A percentile compares a stretch with the other conserved stretches of the same genome.
Evolutionary conservation across 139 green algal genomes (phyloP).

Genomic region (Chlamydomonas sp.): DNA sequence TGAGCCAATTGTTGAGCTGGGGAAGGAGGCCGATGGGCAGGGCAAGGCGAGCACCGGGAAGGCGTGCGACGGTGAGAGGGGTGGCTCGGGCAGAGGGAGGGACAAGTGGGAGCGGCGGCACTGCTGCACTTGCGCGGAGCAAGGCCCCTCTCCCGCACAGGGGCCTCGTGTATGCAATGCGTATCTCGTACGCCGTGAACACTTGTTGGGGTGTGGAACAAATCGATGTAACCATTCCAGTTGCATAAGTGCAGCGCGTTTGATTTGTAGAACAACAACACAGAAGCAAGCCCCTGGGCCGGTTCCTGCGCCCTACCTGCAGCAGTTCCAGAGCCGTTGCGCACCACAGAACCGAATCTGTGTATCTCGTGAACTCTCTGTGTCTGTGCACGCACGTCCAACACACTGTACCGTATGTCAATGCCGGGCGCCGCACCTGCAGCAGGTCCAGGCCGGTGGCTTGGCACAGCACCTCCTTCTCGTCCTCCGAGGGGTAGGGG

Average conservation of each 20-base stretch:
- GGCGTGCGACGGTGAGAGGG: neutral
- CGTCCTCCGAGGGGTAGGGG: constrained; percentile 59
- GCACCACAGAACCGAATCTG: neutral
- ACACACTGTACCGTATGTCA: neutral
- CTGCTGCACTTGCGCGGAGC: neutral
- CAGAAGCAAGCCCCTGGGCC: too few species aligned
- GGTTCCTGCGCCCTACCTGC: too few species aligned
- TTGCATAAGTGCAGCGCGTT: too few species aligned
- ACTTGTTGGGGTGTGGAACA: too few species aligned
- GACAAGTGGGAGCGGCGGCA: too few species aligned
- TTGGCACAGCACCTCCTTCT: constrained; percentile 51
- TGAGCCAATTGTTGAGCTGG: constrained; percentile 72
- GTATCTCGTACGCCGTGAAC: too few species aligned
- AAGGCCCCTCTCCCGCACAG: neutral
- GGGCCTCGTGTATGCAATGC: too few species aligned
- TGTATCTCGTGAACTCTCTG: neutral
- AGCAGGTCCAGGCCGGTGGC: constrained; percentile 50
- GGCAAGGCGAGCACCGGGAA: neutral
- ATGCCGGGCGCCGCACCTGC: constrained; percentile 8
- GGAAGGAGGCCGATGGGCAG: neutral
- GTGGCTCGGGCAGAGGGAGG: too few species aligned
- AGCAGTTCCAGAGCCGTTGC: too few species aligned
- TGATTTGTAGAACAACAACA: too few species aligned
- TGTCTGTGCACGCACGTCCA: neutral
- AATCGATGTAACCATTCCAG: too few species aligned